Evolutionary conservation across 2,329 filamentous ascomycete species (phyloP).

Genomic region (Fusarium pseudograminearum): DNA sequence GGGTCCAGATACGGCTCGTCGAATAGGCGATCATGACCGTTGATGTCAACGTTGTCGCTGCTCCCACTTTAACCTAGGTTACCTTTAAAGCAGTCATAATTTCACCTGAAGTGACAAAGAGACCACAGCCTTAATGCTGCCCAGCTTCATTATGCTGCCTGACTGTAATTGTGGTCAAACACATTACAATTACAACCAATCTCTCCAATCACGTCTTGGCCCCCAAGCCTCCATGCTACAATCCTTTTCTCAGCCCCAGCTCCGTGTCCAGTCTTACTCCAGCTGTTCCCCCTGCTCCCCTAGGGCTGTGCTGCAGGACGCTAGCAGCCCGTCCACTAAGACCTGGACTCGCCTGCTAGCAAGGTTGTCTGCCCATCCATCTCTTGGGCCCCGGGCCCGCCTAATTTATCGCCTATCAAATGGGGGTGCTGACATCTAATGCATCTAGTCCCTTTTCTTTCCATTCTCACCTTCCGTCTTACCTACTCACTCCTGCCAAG

Average conservation of each 20-base stretch:
- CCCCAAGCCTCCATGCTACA: constrained; percentile 22
- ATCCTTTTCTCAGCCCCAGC: constrained; percentile 23
- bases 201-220: constrained; percentile 33
- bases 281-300: constrained; percentile 22
- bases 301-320: constrained; percentile 44
- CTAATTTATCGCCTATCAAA: constrained; percentile 43
- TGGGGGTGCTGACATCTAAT: constrained; percentile 43
- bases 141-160: not conserved
- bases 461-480: constrained; percentile 8
- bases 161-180: not conserved
- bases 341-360: constrained; percentile 35
- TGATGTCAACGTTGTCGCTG: not conserved
- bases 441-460: constrained; percentile 28
- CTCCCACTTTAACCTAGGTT: not conserved
- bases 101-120: not conserved
- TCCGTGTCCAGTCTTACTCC: constrained; percentile 17
- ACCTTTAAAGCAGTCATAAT: constrained; percentile 27
- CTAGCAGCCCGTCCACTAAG: constrained; percentile 13
- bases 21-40: not conserved
- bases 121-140: constrained; percentile 14
- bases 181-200: not conserved
- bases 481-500: not conserved
- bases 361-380: not conserved
- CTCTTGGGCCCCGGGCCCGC: constrained; percentile 24
- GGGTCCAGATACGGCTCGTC: not conserved